Conservation (phyloP, 305 asterid species). For the Fraxinus platypoda region DNA sequence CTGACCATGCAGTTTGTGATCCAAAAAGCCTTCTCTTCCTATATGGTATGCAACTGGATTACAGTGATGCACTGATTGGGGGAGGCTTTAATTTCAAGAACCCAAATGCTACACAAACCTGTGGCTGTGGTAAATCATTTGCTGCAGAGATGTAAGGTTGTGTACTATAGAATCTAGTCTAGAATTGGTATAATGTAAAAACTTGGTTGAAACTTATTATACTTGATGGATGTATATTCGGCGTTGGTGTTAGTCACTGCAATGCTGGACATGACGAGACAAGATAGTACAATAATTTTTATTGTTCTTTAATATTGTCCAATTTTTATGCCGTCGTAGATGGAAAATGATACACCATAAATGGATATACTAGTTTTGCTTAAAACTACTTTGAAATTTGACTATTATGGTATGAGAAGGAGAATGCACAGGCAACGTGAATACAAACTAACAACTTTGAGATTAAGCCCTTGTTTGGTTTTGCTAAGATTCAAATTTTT, state of each 20-base stretch:
- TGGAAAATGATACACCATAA: not conserved
- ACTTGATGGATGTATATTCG: not conserved
- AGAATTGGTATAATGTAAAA: slow-evolving; percentile 10
- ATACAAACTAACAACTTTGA: not conserved
- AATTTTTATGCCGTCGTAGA: not conserved
- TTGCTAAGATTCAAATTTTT: no score
- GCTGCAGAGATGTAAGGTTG: slow-evolving; percentile 67
- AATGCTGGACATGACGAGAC: not conserved
- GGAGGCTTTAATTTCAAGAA: slow-evolving; percentile 94
- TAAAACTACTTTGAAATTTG: no score
- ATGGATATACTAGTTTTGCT: not conserved
- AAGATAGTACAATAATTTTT: not conserved
- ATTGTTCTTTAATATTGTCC: not conserved
- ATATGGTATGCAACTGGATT: slow-evolving; percentile 90
- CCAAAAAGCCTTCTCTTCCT: slow-evolving; percentile 89
- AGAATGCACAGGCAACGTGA: not conserved
- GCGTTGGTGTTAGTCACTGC: not conserved
- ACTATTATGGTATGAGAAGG: not conserved
- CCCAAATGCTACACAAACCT: slow-evolving; percentile 94
- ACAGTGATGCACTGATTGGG: slow-evolving; percentile 91
- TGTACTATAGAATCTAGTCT: not conserved
- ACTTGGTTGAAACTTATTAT: not conserved
- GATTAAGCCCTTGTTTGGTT: no score
- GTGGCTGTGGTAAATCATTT: slow-evolving; percentile 96
- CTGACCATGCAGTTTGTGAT: slow-evolving; percentile 71